Conservation (phyloP, 2,329 filamentous ascomycete genomes). For the Aspergillus persii region DNA sequence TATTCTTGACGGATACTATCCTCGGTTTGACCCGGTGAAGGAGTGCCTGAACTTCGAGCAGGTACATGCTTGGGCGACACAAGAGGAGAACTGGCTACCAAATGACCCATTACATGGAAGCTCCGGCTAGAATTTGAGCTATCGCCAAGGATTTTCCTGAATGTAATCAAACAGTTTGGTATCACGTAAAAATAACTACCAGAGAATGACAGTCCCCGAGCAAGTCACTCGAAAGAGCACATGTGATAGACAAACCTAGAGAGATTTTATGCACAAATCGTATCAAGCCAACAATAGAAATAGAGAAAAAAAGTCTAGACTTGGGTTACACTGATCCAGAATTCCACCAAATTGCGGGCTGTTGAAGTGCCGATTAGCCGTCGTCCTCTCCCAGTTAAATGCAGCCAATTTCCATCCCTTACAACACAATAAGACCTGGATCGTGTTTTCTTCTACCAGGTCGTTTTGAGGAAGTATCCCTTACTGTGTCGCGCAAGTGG, state of each 20-base stretch:
- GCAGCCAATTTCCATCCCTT: background rate
- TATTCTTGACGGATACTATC: background rate
- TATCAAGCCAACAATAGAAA: too few species aligned
- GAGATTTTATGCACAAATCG: too few species aligned
- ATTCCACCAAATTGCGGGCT: background rate
- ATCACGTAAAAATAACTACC: background rate
- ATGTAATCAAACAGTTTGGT: background rate
- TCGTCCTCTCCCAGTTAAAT: background rate
- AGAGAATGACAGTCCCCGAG: background rate
- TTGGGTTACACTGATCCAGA: background rate
- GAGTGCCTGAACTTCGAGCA: background rate
- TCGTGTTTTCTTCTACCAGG: background rate
- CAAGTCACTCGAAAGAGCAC: too few species aligned
- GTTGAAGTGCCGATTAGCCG: background rate
- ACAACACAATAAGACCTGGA: background rate
- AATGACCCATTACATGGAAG: background rate
- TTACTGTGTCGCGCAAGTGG: background rate
- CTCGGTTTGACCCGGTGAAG: background rate
- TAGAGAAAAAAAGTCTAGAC: background rate
- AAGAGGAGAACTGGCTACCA: background rate
- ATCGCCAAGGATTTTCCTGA: background rate
- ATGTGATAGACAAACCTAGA: background rate
- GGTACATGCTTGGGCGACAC: background rate
- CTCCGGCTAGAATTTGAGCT: background rate
- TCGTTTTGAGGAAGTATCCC: background rate